phyloP scores from a whole-genome alignment of 23 red algal species.

The Chondrus crispus region DNA sequence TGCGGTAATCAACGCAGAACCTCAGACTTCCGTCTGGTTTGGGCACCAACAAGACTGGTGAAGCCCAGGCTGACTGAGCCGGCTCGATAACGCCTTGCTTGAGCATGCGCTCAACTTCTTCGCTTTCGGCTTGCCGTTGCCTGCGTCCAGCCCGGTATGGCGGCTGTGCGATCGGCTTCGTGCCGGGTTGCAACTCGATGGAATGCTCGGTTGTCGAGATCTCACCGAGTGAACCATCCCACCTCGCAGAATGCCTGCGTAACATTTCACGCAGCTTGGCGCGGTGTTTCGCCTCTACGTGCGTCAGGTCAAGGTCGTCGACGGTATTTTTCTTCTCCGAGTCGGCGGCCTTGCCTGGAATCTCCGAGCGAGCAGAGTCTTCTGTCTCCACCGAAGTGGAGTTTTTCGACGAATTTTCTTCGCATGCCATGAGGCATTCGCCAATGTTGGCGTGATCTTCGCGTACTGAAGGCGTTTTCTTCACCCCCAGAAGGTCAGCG shows the following conservation, averaged over 20 bases:
- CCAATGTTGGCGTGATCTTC: no score
- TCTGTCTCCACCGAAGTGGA: no score
- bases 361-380: no score
- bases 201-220: not conserved
- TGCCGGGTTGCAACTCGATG: not conserved
- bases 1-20: no score
- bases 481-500: not conserved
- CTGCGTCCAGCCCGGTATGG: not conserved
- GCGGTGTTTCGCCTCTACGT: not conserved
- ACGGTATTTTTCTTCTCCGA: no score
- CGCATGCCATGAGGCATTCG: no score
- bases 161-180: not conserved
- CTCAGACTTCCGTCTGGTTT: no score
- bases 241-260: not conserved
- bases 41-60: not conserved
- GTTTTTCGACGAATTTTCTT: no score
- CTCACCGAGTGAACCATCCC: not conserved
- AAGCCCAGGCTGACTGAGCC: not conserved
- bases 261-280: not conserved
- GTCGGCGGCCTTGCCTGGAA: no score
- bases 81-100: not conserved
- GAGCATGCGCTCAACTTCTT: slow-evolving; percentile 7
- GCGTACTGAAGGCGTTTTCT: no score
- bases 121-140: not conserved
- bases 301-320: not conserved